phyloP scores from a whole-genome alignment of 495 filamentous ascomycete species.

The Penicillium atrosanguineum region DNA sequence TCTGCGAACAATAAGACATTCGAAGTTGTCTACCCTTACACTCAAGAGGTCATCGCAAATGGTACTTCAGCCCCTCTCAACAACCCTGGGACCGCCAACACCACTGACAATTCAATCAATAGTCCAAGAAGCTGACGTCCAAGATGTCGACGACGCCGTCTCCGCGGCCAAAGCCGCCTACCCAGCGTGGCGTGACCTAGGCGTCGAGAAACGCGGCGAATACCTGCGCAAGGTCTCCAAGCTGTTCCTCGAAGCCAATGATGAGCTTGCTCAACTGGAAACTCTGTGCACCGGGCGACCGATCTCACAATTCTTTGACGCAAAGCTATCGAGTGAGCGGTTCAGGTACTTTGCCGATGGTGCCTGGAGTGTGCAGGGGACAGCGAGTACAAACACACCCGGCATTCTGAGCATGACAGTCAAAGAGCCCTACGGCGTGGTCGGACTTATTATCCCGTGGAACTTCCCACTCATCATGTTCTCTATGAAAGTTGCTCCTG shows the following conservation, averaged over 20 bases:
- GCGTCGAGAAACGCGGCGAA: constrained; percentile 37
- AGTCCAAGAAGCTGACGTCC: constrained; percentile 46
- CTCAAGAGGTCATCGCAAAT: constrained; percentile 40
- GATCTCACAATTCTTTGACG: constrained; percentile 28
- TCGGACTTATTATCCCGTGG: constrained; percentile 37
- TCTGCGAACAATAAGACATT: constrained; percentile 46
- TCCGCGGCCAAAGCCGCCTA: constrained; percentile 58
- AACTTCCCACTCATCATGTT: constrained; percentile 32
- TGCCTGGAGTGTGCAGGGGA: constrained; percentile 36
- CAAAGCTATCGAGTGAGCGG: constrained; percentile 11
- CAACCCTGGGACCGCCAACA: no score
- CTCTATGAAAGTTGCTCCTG: constrained; percentile 55
- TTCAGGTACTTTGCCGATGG: constrained; percentile 30
- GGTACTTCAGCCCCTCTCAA: constrained; percentile 16
- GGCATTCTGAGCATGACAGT: constrained; percentile 49
- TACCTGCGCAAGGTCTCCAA: constrained; percentile 53
- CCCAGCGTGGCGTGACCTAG: constrained; percentile 55
- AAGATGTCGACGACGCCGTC: constrained; percentile 60
- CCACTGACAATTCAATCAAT: constrained; percentile 2
- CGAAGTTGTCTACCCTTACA: constrained; percentile 43
- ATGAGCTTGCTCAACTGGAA: constrained; percentile 52
- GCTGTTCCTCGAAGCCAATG: constrained; percentile 47
- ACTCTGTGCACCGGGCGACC: constrained; percentile 31
- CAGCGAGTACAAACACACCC: constrained; percentile 59
- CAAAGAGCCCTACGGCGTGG: constrained; percentile 5